Evolutionary conservation across 2,329 filamentous ascomycete genomes (phyloP), one percentile per base, ranked within the genome.

Genomic region (Paraphaeosphaeria minitans): DNA sequence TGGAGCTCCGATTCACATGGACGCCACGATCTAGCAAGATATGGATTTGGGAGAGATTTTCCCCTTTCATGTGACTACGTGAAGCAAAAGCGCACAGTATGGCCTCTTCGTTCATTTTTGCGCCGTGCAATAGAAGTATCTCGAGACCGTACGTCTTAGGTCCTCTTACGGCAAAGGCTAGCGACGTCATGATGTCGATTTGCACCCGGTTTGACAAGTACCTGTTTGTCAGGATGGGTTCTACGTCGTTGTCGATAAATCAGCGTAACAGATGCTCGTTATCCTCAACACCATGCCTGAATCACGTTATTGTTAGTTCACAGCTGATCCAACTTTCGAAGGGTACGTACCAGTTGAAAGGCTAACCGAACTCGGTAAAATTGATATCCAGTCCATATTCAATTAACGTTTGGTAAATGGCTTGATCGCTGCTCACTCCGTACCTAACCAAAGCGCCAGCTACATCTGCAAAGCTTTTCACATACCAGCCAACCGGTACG

Each of bases 171-270:
- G 58, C 58, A 21, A 7, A 24, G 8, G 24, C 52, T 9, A 61
- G 53, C 3, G 43, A 43, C n/a, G 55, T 37, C 4, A 35, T 14
- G 12, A 35, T 37, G 5, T 47, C n/a, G n/a, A 42, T 39, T 12
- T 16, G 29, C 27, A 21, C 47, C 35, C 13, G 16, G 24, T 29
- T 33, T 29, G 41, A 19, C n/a, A 21, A 19, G 41, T 19, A 1
- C 13, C 21, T 24, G 41, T 43, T 43, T 9, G 41, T n/a, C 19
- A 31, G 48, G 50, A 56, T 56, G 24, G 56, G 59, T 41, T 61
- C 42, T 46, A 56, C 59, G 39, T 56, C 59, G 29, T 61, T 47
- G 10, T 61, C 56, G 19, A 61, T 47, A 27, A 61, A 39, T 56
- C 59, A 61, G 16, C 39, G 45, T 13, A 61, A 53, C n/a, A 51